Conservation (phyloP, 2,329 filamentous ascomycete genomes). For the Aspergillus piperis region DNA sequence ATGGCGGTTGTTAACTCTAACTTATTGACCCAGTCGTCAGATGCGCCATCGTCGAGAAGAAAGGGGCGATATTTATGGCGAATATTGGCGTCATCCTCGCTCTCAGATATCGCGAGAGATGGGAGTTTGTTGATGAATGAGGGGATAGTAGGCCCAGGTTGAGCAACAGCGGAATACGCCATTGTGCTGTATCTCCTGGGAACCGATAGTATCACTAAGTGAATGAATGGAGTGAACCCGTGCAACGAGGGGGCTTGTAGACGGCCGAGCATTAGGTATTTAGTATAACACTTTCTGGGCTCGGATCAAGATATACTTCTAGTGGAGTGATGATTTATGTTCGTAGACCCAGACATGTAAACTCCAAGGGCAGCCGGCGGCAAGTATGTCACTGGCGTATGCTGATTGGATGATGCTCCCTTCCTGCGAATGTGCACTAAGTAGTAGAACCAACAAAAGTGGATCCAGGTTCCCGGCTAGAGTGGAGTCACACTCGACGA, state of each 20-base stretch:
- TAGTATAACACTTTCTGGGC: too few relatives aligned
- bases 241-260: too few relatives aligned
- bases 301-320: background rate
- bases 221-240: too few relatives aligned
- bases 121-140: background rate
- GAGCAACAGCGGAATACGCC: background rate
- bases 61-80: conserved; percentile 60
- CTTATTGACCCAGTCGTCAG: conserved; percentile 57
- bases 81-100: conserved; percentile 51
- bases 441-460: too few relatives aligned
- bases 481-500: too few relatives aligned
- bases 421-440: too few relatives aligned
- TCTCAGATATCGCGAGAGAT: conserved; percentile 20
- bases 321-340: background rate
- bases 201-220: background rate
- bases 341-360: background rate
- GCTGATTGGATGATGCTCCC: background rate
- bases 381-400: background rate
- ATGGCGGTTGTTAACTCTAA: conserved; percentile 58
- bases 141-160: background rate
- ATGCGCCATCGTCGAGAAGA: conserved; percentile 44
- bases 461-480: too few relatives aligned
- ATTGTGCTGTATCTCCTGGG: background rate
- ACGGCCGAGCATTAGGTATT: too few relatives aligned
- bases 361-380: background rate